Evolutionary conservation across 805 yeast species (phyloP), one percentile per base, ranked within the genome.

Genomic region (Dipodascus geniculatus): DNA sequence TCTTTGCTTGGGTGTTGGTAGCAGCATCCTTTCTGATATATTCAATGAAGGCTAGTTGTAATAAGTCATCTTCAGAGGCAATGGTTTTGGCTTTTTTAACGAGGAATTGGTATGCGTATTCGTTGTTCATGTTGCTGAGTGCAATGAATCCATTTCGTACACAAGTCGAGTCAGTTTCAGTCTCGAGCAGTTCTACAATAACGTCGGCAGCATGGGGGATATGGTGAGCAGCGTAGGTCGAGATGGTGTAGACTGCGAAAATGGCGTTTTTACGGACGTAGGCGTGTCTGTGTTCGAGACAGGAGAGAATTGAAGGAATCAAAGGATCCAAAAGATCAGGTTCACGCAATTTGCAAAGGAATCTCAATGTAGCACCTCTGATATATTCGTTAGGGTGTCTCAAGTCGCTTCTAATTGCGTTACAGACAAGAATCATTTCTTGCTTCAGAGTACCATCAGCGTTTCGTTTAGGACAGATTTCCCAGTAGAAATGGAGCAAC

Each of bases 351-450:
- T 93, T 95, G 56, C 91, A 80, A 65, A 95, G 77, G 69, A 89
- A 91, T 64, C 98, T 81, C 69, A 93, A 76, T 8, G 98, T 91
- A 64, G 88, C 88, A 61, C 99, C 99, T 64, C 98, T 81, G 59
- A 93, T 85, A 67, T 84, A 93, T 71, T 93, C 99, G 74, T 93
- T 93, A 51, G 99, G 96, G 71, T 95, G 99, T 71, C 90, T 97
- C 62, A 93, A 78, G 68, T 93, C 99, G 69, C 89, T 90, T 70
- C 93, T 95, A 64, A 93, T 88, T 53, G 98, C 96, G 69, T 95
- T 95, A 74, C 98, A 93, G 51, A 91, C 98, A 59, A 93, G 80
- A 70, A 95, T 91, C 98, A 93, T 93, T 73, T 93, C 99, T 69
- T 91, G 98, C 72, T 87, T 87, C 76, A 95, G 79, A 68, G 87